Conservation (phyloP, 1,284 basidiomycete genomes). For the Stereum hirsutum region DNA sequence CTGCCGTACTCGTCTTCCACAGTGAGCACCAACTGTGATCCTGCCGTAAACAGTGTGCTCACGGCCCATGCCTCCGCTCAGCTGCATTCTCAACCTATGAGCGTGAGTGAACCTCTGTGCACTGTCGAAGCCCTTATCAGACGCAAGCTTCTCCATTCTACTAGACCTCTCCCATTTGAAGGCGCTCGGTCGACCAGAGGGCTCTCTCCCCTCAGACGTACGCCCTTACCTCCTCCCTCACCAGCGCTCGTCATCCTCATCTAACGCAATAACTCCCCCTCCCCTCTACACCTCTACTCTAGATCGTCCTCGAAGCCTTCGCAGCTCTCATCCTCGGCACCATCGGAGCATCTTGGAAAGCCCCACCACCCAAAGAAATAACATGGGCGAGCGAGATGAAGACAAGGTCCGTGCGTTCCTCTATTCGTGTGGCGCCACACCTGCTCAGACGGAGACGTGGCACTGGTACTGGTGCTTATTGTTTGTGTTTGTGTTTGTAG, state of each 20-base stretch:
- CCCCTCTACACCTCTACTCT: no score
- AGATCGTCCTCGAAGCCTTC: slow-evolving; percentile 68
- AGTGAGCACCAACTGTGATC: no score
- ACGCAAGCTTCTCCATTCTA: no score
- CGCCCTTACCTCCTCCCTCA: slow-evolving; percentile 13
- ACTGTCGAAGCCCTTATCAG: no score
- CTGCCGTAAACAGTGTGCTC: no score
- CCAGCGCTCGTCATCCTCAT: no score
- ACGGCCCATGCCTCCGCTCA: no score
- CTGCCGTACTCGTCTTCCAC: no score
- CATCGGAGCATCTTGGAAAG: slow-evolving; percentile 59
- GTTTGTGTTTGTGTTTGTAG: slow-evolving; percentile 23
- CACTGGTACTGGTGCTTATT: no score
- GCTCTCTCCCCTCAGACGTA: slow-evolving; percentile 57
- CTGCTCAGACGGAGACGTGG: no score
- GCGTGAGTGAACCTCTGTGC: slow-evolving; percentile 42
- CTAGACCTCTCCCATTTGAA: slow-evolving; percentile 68
- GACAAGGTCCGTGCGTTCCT: slow-evolving; percentile 43
- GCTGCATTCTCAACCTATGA: slow-evolving; percentile 54
- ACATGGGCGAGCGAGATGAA: slow-evolving; percentile 87
- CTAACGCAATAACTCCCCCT: no score
- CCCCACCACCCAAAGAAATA: slow-evolving; percentile 68
- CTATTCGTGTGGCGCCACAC: no score
- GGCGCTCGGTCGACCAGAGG: slow-evolving; percentile 60
- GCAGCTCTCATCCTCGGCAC: slow-evolving; percentile 57